These are phyloP conservation scores for Staphylotrichum longicolle DNA, from an alignment of 495 filamentous ascomycete genomes.

Conservation along the genomic window DNA sequence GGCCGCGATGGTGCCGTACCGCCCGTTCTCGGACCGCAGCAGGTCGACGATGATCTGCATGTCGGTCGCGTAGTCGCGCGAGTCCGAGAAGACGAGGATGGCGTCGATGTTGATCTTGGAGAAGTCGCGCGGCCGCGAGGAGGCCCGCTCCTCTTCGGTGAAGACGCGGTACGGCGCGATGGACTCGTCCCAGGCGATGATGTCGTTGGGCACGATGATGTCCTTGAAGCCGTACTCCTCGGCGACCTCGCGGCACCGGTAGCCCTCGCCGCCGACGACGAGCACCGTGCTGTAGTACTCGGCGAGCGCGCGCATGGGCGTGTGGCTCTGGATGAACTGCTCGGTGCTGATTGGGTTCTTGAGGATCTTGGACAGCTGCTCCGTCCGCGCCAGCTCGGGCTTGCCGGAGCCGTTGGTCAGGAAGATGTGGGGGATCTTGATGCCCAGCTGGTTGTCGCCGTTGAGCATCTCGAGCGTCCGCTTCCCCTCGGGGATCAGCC, in stretches of 20 bases:
- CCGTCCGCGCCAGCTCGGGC: slow-evolving; percentile 55
- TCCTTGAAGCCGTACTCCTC: slow-evolving; percentile 65
- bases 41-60: slow-evolving; percentile 84
- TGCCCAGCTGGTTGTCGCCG: slow-evolving; percentile 65
- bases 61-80: slow-evolving; percentile 79
- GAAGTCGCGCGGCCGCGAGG: slow-evolving; percentile 62
- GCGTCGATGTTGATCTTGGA: slow-evolving; percentile 71
- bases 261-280: slow-evolving; percentile 65
- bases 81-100: slow-evolving; percentile 80
- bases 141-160: slow-evolving; percentile 56
- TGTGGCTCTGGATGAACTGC: slow-evolving; percentile 68
- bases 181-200: slow-evolving; percentile 58
- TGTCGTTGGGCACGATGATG: slow-evolving; percentile 65
- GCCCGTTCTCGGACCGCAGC: slow-evolving; percentile 69
- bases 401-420: slow-evolving; percentile 67
- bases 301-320: slow-evolving; percentile 63
- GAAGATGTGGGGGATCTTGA: slow-evolving; percentile 71
- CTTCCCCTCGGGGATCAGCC: slow-evolving; percentile 59
- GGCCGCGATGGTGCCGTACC: slow-evolving; percentile 62
- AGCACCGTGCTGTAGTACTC: slow-evolving; percentile 65
- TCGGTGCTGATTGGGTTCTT: slow-evolving; percentile 57
- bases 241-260: slow-evolving; percentile 64
- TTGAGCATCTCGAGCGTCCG: slow-evolving; percentile 62
- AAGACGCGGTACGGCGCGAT: slow-evolving; percentile 65
- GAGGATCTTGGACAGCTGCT: slow-evolving; percentile 59